Evolutionary conservation across 2,329 filamentous ascomycete genomes (phyloP).

Genomic region (Aspergillus floridensis): DNA sequence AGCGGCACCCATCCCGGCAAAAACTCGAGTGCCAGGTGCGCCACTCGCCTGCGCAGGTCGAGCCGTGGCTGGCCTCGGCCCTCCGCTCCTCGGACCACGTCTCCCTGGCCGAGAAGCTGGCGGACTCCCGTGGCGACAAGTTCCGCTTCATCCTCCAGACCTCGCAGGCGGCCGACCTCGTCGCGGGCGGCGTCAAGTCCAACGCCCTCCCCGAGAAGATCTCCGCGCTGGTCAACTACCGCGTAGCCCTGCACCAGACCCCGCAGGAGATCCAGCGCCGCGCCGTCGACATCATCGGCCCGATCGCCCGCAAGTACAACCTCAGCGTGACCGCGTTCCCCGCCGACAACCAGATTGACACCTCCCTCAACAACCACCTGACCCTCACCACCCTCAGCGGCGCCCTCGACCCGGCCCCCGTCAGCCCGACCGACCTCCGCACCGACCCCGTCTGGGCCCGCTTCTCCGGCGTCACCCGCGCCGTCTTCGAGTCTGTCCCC

Average conservation of each 20-base stretch:
- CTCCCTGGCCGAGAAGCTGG: conserved; percentile 38
- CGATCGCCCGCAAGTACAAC: conserved; percentile 50
- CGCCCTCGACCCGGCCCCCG: conserved; percentile 31
- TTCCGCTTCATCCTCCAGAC: conserved; percentile 57
- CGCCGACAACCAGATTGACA: conserved; percentile 15
- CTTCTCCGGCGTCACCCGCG: conserved; percentile 41
- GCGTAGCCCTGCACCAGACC: conserved; percentile 55
- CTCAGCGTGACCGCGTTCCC: conserved; percentile 51
- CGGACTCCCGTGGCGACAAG: conserved; percentile 38
- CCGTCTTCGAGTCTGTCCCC: conserved; percentile 39
- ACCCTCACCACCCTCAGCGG: conserved; percentile 30
- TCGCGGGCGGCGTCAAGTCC: conserved; percentile 56
- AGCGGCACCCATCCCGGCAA: conserved; percentile 55
- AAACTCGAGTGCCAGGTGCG: conserved; percentile 58
- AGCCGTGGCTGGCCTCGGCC: conserved; percentile 40
- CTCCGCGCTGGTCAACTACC: conserved; percentile 55
- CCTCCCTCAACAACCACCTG: conserved; percentile 26
- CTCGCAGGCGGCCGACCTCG: conserved; percentile 55
- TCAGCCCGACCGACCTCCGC: conserved; percentile 33
- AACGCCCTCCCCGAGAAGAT: conserved; percentile 59
- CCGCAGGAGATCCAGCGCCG: conserved; percentile 48
- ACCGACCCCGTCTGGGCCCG: conserved; percentile 34
- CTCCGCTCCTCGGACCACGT: conserved; percentile 50
- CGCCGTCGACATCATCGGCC: conserved; percentile 46
- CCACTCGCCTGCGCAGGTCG: conserved; percentile 51